A percentile compares a stretch with the other conserved stretches of the same genome.
phyloP scores from a whole-genome alignment of 1,139 yeast species.

The Sugiyamaella neomexicana region DNA sequence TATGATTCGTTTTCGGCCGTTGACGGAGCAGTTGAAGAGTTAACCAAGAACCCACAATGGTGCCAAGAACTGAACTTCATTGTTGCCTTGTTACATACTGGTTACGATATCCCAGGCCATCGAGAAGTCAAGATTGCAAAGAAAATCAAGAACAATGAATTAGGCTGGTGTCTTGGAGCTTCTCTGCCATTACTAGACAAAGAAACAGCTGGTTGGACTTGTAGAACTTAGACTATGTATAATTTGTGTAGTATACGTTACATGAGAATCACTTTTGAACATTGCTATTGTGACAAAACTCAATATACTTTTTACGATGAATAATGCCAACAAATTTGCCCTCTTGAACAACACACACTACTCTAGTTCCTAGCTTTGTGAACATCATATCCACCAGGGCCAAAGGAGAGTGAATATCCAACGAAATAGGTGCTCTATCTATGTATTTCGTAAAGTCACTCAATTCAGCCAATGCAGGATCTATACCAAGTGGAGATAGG shows the following conservation, averaged over 20 bases:
- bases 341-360: constrained; percentile 51
- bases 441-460: constrained; percentile 48
- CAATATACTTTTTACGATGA: constrained; percentile 58
- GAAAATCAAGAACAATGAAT: constrained; percentile 81
- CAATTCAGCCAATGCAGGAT: constrained; percentile 32
- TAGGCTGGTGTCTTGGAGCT: constrained; percentile 99
- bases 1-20: constrained; percentile 64
- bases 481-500: constrained; percentile 6
- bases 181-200: constrained; percentile 82
- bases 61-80: constrained; percentile 90
- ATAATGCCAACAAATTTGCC: constrained; percentile 56
- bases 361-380: constrained; percentile 56
- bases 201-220: constrained; percentile 64
- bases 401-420: constrained; percentile 53
- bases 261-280: constrained; percentile 1
- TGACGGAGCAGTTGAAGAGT: constrained; percentile 63
- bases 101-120: constrained; percentile 87
- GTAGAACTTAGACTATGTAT: constrained; percentile 39
- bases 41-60: constrained; percentile 85
- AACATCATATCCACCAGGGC: constrained; percentile 57
- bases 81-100: constrained; percentile 85
- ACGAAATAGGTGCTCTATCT: constrained; percentile 53
- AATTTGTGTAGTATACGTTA: constrained; percentile 1
- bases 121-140: constrained; percentile 92
- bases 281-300: constrained; percentile 38